These are phyloP conservation scores for Eimeria maxima DNA, from an alignment of 169 alveolate species.

Conservation along the genomic window DNA sequence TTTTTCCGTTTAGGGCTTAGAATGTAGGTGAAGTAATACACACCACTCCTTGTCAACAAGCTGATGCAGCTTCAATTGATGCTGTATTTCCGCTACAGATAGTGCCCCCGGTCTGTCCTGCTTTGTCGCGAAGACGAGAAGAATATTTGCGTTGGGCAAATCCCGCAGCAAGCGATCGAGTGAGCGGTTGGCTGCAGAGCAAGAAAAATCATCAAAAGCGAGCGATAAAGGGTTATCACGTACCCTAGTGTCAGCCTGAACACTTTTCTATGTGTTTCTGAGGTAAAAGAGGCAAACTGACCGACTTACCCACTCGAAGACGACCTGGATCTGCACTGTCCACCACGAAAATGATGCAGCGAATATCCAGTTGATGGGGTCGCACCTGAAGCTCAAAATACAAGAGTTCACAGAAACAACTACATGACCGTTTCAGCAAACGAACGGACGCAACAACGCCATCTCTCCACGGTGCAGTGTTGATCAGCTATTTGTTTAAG, in stretches of 20 bases:
- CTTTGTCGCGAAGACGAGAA: constrained; percentile 80
- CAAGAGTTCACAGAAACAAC: not conserved
- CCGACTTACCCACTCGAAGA: constrained; percentile 66
- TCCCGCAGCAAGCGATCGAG: constrained; percentile 81
- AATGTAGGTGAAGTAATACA: not conserved
- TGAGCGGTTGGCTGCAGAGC: constrained; percentile 69
- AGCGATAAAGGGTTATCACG: not conserved
- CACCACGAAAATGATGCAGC: constrained; percentile 81
- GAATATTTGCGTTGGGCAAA: constrained; percentile 78
- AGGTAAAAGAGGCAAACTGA: not conserved
- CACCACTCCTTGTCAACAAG: constrained; percentile 82
- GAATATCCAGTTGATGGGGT: constrained; percentile 80
- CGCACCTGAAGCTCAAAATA: constrained; percentile 53
- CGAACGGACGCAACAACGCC: not conserved
- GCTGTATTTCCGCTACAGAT: constrained; percentile 79
- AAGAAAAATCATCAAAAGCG: not conserved
- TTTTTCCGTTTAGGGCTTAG: not conserved
- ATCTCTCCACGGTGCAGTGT: not conserved
- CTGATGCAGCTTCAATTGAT: constrained; percentile 69
- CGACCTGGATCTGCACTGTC: constrained; percentile 83
- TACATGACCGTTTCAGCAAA: not conserved
- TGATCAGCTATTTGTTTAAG: not conserved
- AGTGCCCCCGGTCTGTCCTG: constrained; percentile 82
- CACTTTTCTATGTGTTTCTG: not conserved
- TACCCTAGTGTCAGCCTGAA: too few relatives aligned